A percentile compares a stretch with the other conserved stretches of the same genome.
phyloP scores from a whole-genome alignment of 768 basidiomycete genomes.

The Lentinula sp. region DNA sequence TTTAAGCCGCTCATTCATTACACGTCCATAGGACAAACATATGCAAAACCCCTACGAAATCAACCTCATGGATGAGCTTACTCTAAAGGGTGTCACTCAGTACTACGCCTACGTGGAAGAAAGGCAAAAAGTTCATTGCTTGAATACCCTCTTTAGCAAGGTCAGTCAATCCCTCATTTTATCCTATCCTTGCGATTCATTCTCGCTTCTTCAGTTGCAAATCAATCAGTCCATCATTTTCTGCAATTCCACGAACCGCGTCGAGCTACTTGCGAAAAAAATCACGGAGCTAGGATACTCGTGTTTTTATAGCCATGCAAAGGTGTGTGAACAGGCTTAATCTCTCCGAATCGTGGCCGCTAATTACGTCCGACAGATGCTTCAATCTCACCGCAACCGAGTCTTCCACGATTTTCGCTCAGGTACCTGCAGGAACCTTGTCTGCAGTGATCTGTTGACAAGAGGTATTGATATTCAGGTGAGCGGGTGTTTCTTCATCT shows the following conservation, averaged over 20 bases:
- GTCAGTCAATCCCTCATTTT: conserved; percentile 30
- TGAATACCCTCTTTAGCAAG: conserved; percentile 99
- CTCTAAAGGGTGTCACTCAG: conserved; percentile 96
- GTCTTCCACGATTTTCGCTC: conserved; percentile 99
- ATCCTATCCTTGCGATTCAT: neutral
- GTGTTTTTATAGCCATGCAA: conserved; percentile 99
- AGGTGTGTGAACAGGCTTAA: conserved; percentile 19
- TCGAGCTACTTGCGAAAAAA: conserved; percentile 98
- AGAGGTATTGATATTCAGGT: conserved; percentile 93
- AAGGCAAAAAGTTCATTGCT: conserved; percentile 97
- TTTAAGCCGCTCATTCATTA: neutral
- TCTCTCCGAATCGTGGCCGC: neutral
- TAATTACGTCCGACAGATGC: conserved; percentile 47
- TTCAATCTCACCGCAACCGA: conserved; percentile 96
- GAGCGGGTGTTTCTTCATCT: neutral
- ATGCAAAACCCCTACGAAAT: conserved; percentile 96
- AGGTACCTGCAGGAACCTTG: conserved; percentile 96
- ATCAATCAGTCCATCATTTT: conserved; percentile 99
- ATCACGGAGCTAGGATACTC: conserved; percentile 99
- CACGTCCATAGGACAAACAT: conserved; percentile 71
- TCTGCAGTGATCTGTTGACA: conserved; percentile 95
- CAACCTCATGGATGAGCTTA: conserved; percentile 99
- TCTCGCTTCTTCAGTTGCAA: conserved; percentile 64
- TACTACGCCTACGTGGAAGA: conserved; percentile 99
- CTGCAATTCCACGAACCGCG: conserved; percentile 99